A percentile compares a stretch with the other conserved stretches of the same genome.
Conservation (phyloP, 352 stramenopile species). For the Pythium biforme region DNA sequence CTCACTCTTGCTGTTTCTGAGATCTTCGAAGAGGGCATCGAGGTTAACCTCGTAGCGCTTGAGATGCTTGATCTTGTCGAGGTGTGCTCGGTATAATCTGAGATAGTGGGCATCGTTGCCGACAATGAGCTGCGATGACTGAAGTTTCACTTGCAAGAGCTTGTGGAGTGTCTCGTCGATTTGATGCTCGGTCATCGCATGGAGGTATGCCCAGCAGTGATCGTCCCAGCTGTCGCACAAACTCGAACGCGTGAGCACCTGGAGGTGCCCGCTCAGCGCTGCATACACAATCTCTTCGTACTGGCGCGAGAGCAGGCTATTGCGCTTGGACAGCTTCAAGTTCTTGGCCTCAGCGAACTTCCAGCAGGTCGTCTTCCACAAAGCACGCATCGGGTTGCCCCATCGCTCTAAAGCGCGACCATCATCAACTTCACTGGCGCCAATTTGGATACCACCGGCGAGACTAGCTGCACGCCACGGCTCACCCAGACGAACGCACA, state of each 20-base stretch:
- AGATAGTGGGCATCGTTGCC: conserved; percentile 66
- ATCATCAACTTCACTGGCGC: conserved; percentile 55
- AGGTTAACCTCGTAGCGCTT: conserved; percentile 70
- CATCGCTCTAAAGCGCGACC: conserved; percentile 59
- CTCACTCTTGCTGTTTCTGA: conserved; percentile 60
- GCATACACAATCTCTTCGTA: conserved; percentile 84
- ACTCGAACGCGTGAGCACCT: conserved; percentile 57
- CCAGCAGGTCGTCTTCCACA: conserved; percentile 89
- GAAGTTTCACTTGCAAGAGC: conserved; percentile 68
- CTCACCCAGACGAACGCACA: conserved; percentile 74
- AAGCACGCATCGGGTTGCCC: conserved; percentile 77
- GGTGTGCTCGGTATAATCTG: conserved; percentile 44
- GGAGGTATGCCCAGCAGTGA: conserved; percentile 80
- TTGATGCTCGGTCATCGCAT: conserved; percentile 65
- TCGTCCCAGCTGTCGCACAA: conserved; percentile 85
- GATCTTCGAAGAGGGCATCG: conserved; percentile 75
- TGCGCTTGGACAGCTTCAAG: conserved; percentile 58
- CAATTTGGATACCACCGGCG: conserved; percentile 56
- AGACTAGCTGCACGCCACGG: conserved; percentile 79
- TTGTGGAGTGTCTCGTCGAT: conserved; percentile 71
- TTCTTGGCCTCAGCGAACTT: conserved; percentile 57
- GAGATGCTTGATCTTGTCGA: conserved; percentile 76
- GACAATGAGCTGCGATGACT: conserved; percentile 71
- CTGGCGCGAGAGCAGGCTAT: conserved; percentile 56
- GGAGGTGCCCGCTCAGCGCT: conserved; percentile 70